These are phyloP conservation scores for Alternaria hordeiaustralica DNA, from an alignment of 2,329 filamentous ascomycete species.

Conservation along the genomic window DNA sequence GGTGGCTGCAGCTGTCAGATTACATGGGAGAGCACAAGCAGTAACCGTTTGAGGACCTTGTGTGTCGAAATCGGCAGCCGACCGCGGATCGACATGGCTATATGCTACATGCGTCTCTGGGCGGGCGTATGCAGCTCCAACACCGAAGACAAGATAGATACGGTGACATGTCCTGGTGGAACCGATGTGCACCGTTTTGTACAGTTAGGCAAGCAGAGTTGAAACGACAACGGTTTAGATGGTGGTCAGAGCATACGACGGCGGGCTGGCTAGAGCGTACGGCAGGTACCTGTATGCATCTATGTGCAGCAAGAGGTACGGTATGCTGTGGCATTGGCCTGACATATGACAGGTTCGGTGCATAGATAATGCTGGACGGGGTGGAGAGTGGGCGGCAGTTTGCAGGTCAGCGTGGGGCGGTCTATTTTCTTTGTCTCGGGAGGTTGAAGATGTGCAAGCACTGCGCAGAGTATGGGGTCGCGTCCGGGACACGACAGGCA, in stretches of 20 bases:
- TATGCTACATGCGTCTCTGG: background rate
- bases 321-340: constrained; percentile 5
- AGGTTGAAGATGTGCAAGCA: constrained; percentile 10
- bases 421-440: constrained; percentile 3
- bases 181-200: background rate
- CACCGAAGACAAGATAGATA: background rate
- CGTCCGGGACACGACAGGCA: background rate
- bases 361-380: background rate
- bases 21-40: background rate
- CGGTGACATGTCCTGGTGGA: background rate
- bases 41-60: background rate
- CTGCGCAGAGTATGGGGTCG: background rate
- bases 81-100: constrained; percentile 10
- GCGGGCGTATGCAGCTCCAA: constrained; percentile 1
- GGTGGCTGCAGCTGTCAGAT: constrained; percentile 8
- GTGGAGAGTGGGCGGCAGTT: background rate
- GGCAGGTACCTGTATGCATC: constrained; percentile 9
- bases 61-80: background rate
- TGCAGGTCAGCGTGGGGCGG: constrained; percentile 7
- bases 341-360: constrained; percentile 14
- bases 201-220: background rate
- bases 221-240: constrained; percentile 5
- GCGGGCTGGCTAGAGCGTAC: background rate
- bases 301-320: constrained; percentile 11
- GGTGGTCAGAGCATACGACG: constrained; percentile 3